Evolutionary conservation across 2,329 filamentous ascomycete genomes (phyloP), one percentile per base, ranked within the genome.

Genomic region (Fusarium redolens): DNA sequence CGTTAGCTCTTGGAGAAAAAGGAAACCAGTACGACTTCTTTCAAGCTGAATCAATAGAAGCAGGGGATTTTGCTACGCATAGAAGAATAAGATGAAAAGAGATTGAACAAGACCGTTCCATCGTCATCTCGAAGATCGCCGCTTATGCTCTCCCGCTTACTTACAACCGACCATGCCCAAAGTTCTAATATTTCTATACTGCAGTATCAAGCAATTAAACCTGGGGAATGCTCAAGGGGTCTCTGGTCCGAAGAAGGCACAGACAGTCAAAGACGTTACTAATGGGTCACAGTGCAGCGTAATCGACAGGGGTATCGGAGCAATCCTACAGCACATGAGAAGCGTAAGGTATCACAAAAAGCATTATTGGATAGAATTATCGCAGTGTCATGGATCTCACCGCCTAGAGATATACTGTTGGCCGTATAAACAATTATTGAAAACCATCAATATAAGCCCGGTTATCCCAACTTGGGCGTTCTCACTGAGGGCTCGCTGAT

Each of bases 151-250:
- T 30, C 20, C 61, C 22, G 62, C 62, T 71, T 71, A 63, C 58
- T 52, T 33, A 25, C 22, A 56, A 47, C 35, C 64, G 41, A n/a
- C 44, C 15, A 22, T 33, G 33, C 17, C 55, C 50, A 31, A 47
- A 65, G 50, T 55, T 33, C 40, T 58, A 41, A 58, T 43, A 61
- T 31, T 10, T 37, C 35, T 38, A 25, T 33, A 58, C 22, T 43
- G 33, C 41, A 57, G 45, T 50, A 62, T 57, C 31, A 51, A 71
- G 61, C 41, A 73, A 54, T 66, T 43, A 73, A 65, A 76, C 72
- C 75, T 71, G 75, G 75, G 75, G 75, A 77, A 77, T 76, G 71
- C 55, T 71, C 71, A 57, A 76, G 71, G 73, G 69, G 48, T 35
- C 56, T 43, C 47, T 54, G 54, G 71, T 61, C 54, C 33, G 44